Evolutionary conservation across 371 early-diverging fungal species (phyloP), one percentile per base, ranked within the genome.

Genomic region (Gilbertella persicaria): DNA sequence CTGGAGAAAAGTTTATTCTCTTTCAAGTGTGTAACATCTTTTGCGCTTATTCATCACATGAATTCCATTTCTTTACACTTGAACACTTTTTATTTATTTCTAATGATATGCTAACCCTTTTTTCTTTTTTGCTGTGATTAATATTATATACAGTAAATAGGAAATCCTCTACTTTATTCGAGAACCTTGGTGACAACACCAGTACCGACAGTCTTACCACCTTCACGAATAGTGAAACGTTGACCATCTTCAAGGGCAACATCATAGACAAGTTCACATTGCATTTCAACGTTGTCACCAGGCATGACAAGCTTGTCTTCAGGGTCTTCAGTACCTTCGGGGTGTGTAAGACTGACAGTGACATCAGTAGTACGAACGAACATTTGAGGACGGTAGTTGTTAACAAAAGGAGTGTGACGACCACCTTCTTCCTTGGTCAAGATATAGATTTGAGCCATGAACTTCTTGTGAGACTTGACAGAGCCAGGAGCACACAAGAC

Each of bases 391-490:
- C 91, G 87, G 86, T 98, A 98, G 88, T 95, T 94, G 80, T 91
- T 88, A 30, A 91, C 85, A 71, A 98, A 97, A 37, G 94, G 93
- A 59, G 97, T 97, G 82, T 97, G 98, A 51, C 99, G 92, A 60
- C 99, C 99, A 67, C 98, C 98, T 80, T 98, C 98, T 40, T 96
- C 98, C 85, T 95, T 96, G 69, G 93, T 92, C 66, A 98, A 87
- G 56, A 96, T 82, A 68, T 98, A 98, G 39, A 96, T 70, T 66
- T 93, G 91, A 33, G 96, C 89, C 46, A 87, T 58, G 81, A 98
- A 97, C 75, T 92, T 93, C 70, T 86, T 92, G 88, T 94, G 93
- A 9, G 95, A 86, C 73, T 89, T 84, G 77, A 97, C 91, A 43
- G 93, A 82, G 14, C 95, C 96, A 47, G 98, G 97, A 38, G 87